A percentile compares a stretch with the other conserved stretches of the same genome.
phyloP scores from a whole-genome alignment of 2,329 filamentous ascomycete species.

The Elsinoe arachidis region DNA sequence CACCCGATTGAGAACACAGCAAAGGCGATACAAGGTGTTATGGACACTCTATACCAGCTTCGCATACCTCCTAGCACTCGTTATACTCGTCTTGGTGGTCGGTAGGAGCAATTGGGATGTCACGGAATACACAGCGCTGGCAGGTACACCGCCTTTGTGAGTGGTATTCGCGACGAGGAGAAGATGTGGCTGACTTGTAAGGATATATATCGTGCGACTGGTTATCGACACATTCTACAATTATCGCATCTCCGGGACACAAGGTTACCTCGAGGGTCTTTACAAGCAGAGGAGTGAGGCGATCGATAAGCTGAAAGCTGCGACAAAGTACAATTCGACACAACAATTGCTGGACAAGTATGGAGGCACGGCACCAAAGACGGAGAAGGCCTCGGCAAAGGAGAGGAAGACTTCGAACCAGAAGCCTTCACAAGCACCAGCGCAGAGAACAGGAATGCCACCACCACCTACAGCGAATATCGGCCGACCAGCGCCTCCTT shows the following conservation, averaged over 20 bases:
- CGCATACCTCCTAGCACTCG: constrained; percentile 76
- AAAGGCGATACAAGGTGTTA: constrained; percentile 71
- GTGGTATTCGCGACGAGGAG: constrained; percentile 42
- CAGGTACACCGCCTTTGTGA: constrained; percentile 54
- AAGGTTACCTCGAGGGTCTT: constrained; percentile 61
- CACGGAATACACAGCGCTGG: constrained; percentile 68
- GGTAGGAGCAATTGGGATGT: constrained; percentile 71
- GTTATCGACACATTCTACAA: constrained; percentile 64
- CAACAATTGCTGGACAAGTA: constrained; percentile 92
- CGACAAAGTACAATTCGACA: constrained; percentile 93
- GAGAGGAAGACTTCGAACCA: constrained; percentile 20
- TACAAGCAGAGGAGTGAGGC: constrained; percentile 74
- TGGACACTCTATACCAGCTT: constrained; percentile 87
- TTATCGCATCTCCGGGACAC: constrained; percentile 65
- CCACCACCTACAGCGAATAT: constrained; percentile 61
- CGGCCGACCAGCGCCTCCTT: constrained; percentile 29
- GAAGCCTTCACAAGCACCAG: constrained; percentile 31
- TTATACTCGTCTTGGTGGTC: constrained; percentile 75
- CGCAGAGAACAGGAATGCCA: constrained; percentile 48
- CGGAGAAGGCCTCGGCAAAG: constrained; percentile 19
- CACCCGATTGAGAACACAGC: constrained; percentile 61
- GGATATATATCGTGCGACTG: constrained; percentile 70
- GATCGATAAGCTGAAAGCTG: constrained; percentile 88
- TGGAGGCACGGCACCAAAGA: constrained; percentile 51
- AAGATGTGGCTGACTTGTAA: constrained; percentile 12